Evolutionary conservation across 176 grass and related monocot genomes (phyloP).

Genomic region (Raddia distichophylla): DNA sequence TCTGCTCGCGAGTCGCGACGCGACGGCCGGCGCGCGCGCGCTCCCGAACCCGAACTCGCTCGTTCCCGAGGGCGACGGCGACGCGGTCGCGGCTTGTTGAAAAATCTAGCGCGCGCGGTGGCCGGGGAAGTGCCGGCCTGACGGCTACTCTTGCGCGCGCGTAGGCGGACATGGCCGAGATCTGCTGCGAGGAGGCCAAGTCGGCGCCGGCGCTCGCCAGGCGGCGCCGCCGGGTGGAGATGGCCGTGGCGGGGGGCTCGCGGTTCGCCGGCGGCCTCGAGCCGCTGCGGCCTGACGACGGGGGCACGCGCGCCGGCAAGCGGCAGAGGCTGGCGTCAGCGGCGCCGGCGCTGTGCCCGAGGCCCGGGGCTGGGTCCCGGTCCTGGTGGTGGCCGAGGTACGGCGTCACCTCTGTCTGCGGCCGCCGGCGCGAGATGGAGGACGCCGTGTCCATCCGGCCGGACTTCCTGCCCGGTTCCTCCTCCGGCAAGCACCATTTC

Average conservation of each 20-base stretch:
- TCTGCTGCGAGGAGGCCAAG: slow-evolving; percentile 57
- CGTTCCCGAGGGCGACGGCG: slow-evolving; percentile 25
- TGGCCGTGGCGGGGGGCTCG: slow-evolving; percentile 1
- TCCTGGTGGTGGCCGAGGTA: slow-evolving; percentile 49
- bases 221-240: slow-evolving; percentile 11
- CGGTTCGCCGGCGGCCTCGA: not conserved
- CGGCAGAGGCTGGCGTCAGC: slow-evolving; percentile 43
- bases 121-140: not conserved
- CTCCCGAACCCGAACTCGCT: too few species aligned
- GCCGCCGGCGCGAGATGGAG: slow-evolving; percentile 63
- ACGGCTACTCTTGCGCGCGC: slow-evolving; percentile 13
- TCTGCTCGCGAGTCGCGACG: not conserved
- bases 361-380: not conserved
- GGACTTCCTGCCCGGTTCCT: slow-evolving; percentile 43
- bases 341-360: not conserved
- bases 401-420: slow-evolving; percentile 55
- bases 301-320: slow-evolving; percentile 5
- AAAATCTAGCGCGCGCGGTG: slow-evolving; percentile 13
- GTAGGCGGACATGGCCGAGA: slow-evolving; percentile 51
- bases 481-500: slow-evolving; percentile 50
- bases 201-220: slow-evolving; percentile 13
- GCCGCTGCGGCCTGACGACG: not conserved
- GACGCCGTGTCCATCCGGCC: slow-evolving; percentile 54
- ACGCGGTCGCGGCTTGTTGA: not conserved
- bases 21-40: too few species aligned